Conservation (phyloP, 371 early-diverging fungal genomes). For the Mortierella sp. region DNA sequence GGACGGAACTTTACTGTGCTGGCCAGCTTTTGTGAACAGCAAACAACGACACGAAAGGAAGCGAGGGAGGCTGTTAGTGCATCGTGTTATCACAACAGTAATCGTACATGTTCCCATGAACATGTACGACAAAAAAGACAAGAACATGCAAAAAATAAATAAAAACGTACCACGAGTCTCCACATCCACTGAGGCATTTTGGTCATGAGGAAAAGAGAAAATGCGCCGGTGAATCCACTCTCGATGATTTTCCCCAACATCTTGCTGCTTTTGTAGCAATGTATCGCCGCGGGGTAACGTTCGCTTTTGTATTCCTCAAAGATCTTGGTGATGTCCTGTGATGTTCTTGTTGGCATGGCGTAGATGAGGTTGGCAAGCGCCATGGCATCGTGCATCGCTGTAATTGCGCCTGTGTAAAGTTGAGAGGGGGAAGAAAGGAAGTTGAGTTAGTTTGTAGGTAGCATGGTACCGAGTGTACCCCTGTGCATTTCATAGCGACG, state of each 20-base stretch:
- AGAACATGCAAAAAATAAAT: too few species aligned
- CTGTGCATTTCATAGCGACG: neutral
- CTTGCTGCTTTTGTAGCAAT: neutral
- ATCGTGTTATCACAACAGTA: neutral
- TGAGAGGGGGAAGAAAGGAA: neutral
- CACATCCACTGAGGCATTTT: neutral
- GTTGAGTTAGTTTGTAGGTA: too few species aligned
- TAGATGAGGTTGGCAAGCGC: neutral
- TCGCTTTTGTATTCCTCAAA: neutral
- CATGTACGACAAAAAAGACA: neutral
- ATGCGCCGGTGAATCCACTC: neutral
- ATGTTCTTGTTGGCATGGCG: neutral
- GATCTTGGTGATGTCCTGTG: neutral
- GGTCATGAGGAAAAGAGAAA: neutral
- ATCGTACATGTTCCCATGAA: neutral
- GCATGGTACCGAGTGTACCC: too few species aligned
- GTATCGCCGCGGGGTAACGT: neutral
- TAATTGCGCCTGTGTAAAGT: neutral
- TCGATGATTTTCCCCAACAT: neutral
- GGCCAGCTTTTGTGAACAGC: neutral
- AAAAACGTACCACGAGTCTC: neutral
- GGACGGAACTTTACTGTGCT: neutral
- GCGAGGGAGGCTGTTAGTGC: neutral
- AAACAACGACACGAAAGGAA: neutral
- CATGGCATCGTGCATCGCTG: neutral